These are phyloP conservation scores for Cercis canadensis DNA, from an alignment of 306 rosid genomes.

Conservation along the genomic window DNA sequence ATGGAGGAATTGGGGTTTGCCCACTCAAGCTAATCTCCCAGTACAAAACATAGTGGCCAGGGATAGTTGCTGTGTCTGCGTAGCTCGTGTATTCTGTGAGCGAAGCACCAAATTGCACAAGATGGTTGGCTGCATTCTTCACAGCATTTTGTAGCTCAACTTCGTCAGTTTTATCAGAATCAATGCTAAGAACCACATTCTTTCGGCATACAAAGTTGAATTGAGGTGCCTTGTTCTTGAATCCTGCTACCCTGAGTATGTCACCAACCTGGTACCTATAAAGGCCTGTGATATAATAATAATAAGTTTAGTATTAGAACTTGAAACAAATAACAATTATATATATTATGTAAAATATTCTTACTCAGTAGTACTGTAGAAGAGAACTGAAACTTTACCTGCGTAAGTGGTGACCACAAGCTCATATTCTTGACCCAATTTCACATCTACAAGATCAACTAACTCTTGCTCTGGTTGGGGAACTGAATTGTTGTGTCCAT, in stretches of 20 bases:
- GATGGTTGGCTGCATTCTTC: slow-evolving; percentile 46
- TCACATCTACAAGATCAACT: slow-evolving; percentile 64
- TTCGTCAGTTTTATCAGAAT: slow-evolving; percentile 65
- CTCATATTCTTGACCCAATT: slow-evolving; percentile 64
- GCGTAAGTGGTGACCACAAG: slow-evolving; percentile 72
- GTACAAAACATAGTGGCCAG: slow-evolving; percentile 63
- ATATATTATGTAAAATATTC: no score
- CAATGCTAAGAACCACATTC: slow-evolving; percentile 61
- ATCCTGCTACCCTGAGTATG: slow-evolving; percentile 64
- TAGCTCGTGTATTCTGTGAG: slow-evolving; percentile 62
- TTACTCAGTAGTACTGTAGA: no score
- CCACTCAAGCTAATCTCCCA: slow-evolving; percentile 56
- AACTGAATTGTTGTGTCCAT: slow-evolving; percentile 34
- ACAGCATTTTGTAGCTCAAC: slow-evolving; percentile 70
- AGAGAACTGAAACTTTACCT: slow-evolving; percentile 48
- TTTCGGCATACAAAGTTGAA: slow-evolving; percentile 67
- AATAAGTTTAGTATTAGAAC: background rate
- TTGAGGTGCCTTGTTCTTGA: slow-evolving; percentile 73
- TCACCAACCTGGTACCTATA: slow-evolving; percentile 66
- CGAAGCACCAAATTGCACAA: slow-evolving; percentile 39
- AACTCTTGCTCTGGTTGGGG: slow-evolving; percentile 33
- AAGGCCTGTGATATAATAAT: slow-evolving; percentile 46
- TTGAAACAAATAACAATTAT: no score
- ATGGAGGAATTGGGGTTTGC: slow-evolving; percentile 42
- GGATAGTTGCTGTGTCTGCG: slow-evolving; percentile 56